A percentile compares a stretch with the other conserved stretches of the same genome.
Evolutionary conservation across 2,329 filamentous ascomycete genomes (phyloP).

Genomic region (Colletotrichum acutatum): DNA sequence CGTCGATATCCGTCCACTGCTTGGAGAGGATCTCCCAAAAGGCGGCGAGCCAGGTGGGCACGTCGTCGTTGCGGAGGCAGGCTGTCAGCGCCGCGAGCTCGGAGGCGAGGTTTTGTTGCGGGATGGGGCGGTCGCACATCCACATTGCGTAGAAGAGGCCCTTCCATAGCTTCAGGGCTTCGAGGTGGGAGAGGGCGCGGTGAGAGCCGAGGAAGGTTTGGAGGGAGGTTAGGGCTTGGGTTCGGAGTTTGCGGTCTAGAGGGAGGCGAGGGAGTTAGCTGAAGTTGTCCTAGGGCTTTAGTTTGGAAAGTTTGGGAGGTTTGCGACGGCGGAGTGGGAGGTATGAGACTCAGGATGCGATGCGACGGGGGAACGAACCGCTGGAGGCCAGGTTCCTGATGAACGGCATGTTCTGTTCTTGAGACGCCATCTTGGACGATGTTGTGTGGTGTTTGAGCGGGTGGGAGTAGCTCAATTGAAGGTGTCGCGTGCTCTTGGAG

Average conservation of each 20-base stretch:
- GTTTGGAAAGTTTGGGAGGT: background rate
- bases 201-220: conserved; percentile 79
- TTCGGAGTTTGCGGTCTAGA: conserved; percentile 81
- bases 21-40: conserved; percentile 71
- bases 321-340: background rate
- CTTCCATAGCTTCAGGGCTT: conserved; percentile 92
- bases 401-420: conserved; percentile 72
- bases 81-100: conserved; percentile 77
- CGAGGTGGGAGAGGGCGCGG: conserved; percentile 69
- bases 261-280: background rate
- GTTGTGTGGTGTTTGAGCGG: background rate
- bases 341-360: background rate
- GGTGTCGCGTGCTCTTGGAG: background rate
- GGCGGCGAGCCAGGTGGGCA: conserved; percentile 35
- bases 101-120: conserved; percentile 84
- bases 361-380: conserved; percentile 64
- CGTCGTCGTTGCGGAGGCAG: conserved; percentile 35
- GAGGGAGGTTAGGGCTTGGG: conserved; percentile 80
- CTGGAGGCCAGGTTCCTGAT: conserved; percentile 87
- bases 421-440: conserved; percentile 48
- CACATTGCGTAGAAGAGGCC: conserved; percentile 93
- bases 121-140: conserved; percentile 91
- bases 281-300: background rate
- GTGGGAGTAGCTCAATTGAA: conserved; percentile 6
- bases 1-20: conserved; percentile 78